Percentiles rank a stretch among this genome's conserved stretches.
Evolutionary conservation across 176 grass and related monocot genomes (phyloP).

Genomic region (Hordeum marinum): DNA sequence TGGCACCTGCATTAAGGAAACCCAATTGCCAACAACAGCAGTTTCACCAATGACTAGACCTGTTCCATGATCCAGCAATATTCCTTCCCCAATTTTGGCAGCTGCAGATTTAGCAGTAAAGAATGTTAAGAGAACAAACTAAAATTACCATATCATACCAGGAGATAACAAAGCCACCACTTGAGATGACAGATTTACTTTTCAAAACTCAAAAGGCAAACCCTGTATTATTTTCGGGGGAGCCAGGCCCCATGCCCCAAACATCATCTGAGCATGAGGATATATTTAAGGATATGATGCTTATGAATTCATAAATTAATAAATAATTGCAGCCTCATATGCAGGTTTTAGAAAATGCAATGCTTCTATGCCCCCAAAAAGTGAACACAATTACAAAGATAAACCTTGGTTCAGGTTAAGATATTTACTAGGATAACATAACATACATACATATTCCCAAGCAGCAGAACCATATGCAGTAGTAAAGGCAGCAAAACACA

Average conservation of each 20-base stretch:
- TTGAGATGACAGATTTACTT: background rate
- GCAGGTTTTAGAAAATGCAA: background rate
- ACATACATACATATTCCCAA: background rate
- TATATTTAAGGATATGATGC: background rate
- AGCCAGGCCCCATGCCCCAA: background rate
- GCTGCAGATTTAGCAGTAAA: constrained; percentile 50
- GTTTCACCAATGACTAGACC: constrained; percentile 99
- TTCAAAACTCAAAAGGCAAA: background rate
- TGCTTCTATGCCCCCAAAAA: too few species aligned
- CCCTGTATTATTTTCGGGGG: background rate
- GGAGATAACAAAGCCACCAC: background rate
- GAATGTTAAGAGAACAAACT: background rate
- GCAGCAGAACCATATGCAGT: background rate
- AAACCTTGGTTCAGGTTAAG: background rate
- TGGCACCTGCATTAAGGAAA: constrained; percentile 94
- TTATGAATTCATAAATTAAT: background rate
- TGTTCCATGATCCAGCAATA: constrained; percentile 96
- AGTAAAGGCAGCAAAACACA: background rate
- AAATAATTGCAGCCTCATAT: background rate
- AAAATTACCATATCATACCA: background rate
- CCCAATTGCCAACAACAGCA: constrained; percentile 94
- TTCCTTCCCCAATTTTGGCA: constrained; percentile 91
- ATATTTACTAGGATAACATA: background rate
- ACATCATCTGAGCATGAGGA: background rate
- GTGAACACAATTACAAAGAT: background rate